These are phyloP conservation scores for Pestalotiopsis sp. DNA, from an alignment of 2,329 filamentous ascomycete genomes.

Conservation along the genomic window DNA sequence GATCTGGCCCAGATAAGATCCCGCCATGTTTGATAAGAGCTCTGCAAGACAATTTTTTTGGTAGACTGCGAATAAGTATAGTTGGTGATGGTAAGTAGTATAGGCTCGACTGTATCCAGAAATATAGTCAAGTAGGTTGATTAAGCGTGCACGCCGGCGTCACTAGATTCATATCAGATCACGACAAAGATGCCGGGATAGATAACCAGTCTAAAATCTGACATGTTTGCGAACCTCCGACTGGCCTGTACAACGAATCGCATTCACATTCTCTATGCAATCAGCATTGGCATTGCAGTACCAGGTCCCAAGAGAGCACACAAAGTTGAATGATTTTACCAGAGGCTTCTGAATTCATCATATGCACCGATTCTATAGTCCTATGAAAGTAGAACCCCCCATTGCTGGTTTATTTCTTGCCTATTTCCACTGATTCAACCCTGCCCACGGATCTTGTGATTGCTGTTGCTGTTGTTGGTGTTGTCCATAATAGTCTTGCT, in stretches of 20 bases:
- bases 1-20: no score
- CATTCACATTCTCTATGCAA: no score
- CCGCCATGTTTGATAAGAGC: no score
- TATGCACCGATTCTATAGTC: not conserved
- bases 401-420: not conserved
- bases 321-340: not conserved
- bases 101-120: no score
- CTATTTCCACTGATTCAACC: slow-evolving; percentile 15
- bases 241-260: no score
- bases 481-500: slow-evolving; percentile 21
- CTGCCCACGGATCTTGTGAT: slow-evolving; percentile 12
- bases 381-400: not conserved
- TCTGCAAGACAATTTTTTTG: no score
- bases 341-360: not conserved
- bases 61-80: no score
- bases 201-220: not conserved
- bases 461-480: slow-evolving; percentile 11
- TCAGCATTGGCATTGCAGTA: no score
- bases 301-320: no score
- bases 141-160: no score
- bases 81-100: no score
- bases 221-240: not conserved
- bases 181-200: not conserved
- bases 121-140: no score
- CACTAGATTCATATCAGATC: not conserved